Conservation (phyloP, 2,329 filamentous ascomycete species). For the Fusarium anguioides region DNA sequence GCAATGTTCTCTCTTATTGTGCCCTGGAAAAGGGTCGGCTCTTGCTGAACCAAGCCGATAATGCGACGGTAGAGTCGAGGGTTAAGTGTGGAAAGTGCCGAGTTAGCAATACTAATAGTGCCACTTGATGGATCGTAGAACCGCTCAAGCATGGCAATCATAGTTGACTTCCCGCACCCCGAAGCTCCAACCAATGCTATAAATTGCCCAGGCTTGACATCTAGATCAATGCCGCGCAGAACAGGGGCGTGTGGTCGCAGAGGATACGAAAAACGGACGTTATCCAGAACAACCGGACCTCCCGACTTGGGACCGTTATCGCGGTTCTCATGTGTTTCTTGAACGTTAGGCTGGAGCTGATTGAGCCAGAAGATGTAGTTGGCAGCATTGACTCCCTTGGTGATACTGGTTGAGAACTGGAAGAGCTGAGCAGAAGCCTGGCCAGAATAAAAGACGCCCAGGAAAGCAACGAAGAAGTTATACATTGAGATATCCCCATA, state of each 20-base stretch:
- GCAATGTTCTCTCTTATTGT: slow-evolving; percentile 85
- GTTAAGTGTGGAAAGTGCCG: slow-evolving; percentile 56
- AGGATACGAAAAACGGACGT: slow-evolving; percentile 74
- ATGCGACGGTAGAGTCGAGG: slow-evolving; percentile 62
- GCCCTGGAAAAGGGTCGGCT: slow-evolving; percentile 78
- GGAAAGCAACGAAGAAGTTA: slow-evolving; percentile 61
- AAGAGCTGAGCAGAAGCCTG: slow-evolving; percentile 57
- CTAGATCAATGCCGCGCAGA: slow-evolving; percentile 54
- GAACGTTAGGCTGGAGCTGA: slow-evolving; percentile 55
- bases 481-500: slow-evolving; percentile 64
- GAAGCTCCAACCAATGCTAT: slow-evolving; percentile 64
- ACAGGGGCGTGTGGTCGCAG: slow-evolving; percentile 54
- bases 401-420: slow-evolving; percentile 63
- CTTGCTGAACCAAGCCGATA: slow-evolving; percentile 68
- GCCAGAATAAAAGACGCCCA: slow-evolving; percentile 60
- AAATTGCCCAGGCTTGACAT: slow-evolving; percentile 59
- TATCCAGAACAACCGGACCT: slow-evolving; percentile 58
- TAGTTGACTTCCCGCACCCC: slow-evolving; percentile 71
- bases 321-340: slow-evolving; percentile 55
- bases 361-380: slow-evolving; percentile 64
- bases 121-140: slow-evolving; percentile 60
- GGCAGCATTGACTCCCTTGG: slow-evolving; percentile 60
- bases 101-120: slow-evolving; percentile 58
- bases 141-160: slow-evolving; percentile 63
- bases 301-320: slow-evolving; percentile 51